Evolutionary conservation across 2,329 filamentous ascomycete genomes (phyloP), one percentile per base, ranked within the genome.

Genomic region (Escovopsis sp.): DNA sequence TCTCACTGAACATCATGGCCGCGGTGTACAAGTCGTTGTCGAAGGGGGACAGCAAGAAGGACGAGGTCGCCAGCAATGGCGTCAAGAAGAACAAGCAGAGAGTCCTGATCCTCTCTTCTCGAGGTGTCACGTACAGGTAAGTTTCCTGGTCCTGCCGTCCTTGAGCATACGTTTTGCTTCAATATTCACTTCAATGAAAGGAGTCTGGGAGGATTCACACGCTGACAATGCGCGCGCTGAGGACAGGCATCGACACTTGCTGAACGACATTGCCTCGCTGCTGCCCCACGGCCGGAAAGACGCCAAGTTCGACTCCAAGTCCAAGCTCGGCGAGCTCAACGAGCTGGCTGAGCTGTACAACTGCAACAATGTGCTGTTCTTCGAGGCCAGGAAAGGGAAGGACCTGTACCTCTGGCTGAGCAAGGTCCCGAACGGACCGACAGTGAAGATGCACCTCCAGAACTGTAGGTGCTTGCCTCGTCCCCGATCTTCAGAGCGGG

Each of bases 231-330:
- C 21, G 21, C 21, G 21, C 4, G 8, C 9, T 25, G 21, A 5
- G 13, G 27, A n/a, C 48, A 92, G 88, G 58, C 90, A 94, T 58
- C 81, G 90, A 30, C 90, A 98, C 62, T 68, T 98, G 30, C 70
- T 98, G 42, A 83, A 87, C 51, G 90, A 98, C 52, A 68, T 98
- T 33, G 76, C 85, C 39, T 71, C 80, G 21, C 76, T 98, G 58
- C 76, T 98, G 45, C 90, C 90, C 3, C 90, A 98, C 57, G 78
- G 79, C 45, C 77, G 85, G 52, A 94, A 93, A 63, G 90, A 98
- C 56, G 85, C 82, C 48, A 98, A 98, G 61, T 83, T 94, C 45
- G 90, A 98, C 58, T 90, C 85, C 35, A 96, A 96, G 63, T 87
- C 83, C 27, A 86, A 90, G 65, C 70, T 86, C 47, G 70, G 76